phyloP scores from a whole-genome alignment of 1,139 yeast genomes.

The Debaryomycetaceae sp. region DNA sequence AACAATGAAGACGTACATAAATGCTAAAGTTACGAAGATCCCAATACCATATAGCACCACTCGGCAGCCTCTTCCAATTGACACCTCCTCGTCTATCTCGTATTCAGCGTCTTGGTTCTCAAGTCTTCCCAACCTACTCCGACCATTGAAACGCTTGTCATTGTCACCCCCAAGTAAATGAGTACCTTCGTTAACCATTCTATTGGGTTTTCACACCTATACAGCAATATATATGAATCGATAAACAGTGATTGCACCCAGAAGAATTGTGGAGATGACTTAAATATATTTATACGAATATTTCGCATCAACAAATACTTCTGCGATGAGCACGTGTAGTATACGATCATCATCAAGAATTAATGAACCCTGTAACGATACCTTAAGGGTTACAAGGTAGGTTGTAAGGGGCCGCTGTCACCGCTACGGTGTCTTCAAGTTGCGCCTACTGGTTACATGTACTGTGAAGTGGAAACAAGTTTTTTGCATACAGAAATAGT shows the following conservation, averaged over 20 bases:
- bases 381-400: too few species aligned
- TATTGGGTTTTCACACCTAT: too few species aligned
- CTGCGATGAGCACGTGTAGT: neutral
- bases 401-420: too few species aligned
- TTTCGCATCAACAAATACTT: neutral
- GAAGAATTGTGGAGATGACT: too few species aligned
- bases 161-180: conserved; percentile 7
- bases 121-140: neutral
- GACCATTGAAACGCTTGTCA: neutral
- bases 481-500: too few species aligned
- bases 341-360: neutral
- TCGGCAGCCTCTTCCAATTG: conserved; percentile 15
- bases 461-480: too few species aligned
- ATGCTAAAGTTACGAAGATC: conserved; percentile 13
- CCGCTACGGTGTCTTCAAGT: too few species aligned
- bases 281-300: neutral
- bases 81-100: conserved; percentile 15
- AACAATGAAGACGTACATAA: conserved; percentile 30
- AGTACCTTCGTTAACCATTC: conserved; percentile 7
- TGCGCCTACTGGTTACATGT: too few species aligned
- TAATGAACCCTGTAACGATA: too few species aligned
- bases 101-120: conserved; percentile 7
- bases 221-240: too few species aligned
- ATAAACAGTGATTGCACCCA: too few species aligned
- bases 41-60: conserved; percentile 12